These are phyloP conservation scores for Dioszegia aurantiaca DNA, from an alignment of 768 basidiomycete genomes.

Conservation along the genomic window DNA sequence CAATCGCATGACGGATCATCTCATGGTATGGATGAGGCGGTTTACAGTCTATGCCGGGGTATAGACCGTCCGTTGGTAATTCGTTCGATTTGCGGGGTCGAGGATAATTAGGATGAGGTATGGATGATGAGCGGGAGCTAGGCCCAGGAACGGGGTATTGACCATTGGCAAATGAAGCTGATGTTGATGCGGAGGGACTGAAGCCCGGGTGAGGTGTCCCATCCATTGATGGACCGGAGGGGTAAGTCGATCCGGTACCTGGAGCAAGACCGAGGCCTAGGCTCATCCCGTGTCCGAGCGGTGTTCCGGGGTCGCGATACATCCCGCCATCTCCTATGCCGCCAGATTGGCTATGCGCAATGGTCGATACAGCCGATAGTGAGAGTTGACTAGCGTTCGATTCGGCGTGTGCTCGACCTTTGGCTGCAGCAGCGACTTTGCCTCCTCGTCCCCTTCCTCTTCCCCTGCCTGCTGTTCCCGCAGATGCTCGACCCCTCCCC, in stretches of 20 bases:
- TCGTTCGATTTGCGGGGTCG: conserved; percentile 32
- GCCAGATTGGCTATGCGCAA: not conserved
- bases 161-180: too few relatives aligned
- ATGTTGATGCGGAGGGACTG: not conserved
- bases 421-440: not conserved
- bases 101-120: conserved; percentile 4
- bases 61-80: conserved; percentile 35
- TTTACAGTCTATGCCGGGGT: conserved; percentile 44
- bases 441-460: conserved; percentile 10
- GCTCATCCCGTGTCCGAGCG: not conserved
- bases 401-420: not conserved
- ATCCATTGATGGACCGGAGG: too few relatives aligned
- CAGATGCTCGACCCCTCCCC: not conserved
- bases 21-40: conserved; percentile 47
- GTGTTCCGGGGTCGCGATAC: not conserved
- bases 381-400: conserved; percentile 2
- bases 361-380: not conserved
- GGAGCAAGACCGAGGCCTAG: too few relatives aligned
- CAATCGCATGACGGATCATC: conserved; percentile 44
- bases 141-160: too few relatives aligned
- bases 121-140: conserved; percentile 1
- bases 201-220: too few relatives aligned
- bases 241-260: too few relatives aligned
- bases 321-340: too few relatives aligned
- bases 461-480: not conserved